Evolutionary conservation across 768 basidiomycete genomes (phyloP), one percentile per base, ranked within the genome.

Genomic region (Podaxis sp.): DNA sequence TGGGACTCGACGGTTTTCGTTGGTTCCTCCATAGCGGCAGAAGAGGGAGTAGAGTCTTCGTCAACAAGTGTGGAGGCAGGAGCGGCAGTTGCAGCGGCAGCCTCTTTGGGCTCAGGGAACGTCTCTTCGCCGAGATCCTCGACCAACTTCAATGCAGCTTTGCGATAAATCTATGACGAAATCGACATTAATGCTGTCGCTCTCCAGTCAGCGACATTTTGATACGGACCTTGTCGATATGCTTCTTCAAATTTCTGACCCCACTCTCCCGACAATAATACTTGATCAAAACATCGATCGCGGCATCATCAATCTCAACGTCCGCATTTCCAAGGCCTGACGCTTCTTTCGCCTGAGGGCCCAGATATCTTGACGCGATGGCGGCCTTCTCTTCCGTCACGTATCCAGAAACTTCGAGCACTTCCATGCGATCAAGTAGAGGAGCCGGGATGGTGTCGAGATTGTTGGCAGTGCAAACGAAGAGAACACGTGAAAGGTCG

Each of bases 261-360:
- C 97, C 97, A 68, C 94, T 96, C 79, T 99, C 97, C 24, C 97
- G 84, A 72, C 94, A 96, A 75, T 99, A 99, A 74, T 95, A 98
- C 72, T 96, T 92, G 78, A 99, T 99, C 57, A 99, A 82, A 11
- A 86, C 77, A 67, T 96, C 93, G 51, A 99, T 88, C 0, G 95
- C 86, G 9, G 84, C 80, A 5, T 85, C 81, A 19, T 93, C 88
- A 15, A 99, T 78, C 58, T 83, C 74, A 3, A 99, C 92, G 71
- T 97, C 91, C 1, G 91, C 93, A 17, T 85, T 82, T 71, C 89
- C 89, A 28, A 99, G 80, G 11, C 96, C 96, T 24, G 90, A 88
- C 2, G 93, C 87, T 66, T 95, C 93, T 79, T 89, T 95, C 4
- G 96, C 96, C 74, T 97, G 95, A 36, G 96, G 96, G 5, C 87